Evolutionary conservation across 371 early-diverging fungal species (phyloP), one percentile per base, ranked within the genome.

Genomic region (Lichtheimia corymbifera): DNA sequence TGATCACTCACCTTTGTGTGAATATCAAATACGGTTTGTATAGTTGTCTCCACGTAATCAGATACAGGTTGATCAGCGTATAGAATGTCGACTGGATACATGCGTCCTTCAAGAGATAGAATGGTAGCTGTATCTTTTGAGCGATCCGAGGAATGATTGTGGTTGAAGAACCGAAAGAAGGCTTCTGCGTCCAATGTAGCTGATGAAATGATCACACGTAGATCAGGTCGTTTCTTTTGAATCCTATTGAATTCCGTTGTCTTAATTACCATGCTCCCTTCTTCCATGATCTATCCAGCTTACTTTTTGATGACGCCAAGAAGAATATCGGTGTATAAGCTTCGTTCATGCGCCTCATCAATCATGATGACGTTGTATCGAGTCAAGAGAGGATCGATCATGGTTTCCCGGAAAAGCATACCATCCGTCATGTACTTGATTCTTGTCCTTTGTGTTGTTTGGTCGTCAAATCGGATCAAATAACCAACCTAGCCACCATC

Each of bases 301-400:
- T 77, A 87, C 87, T 84, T 80, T 65, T 86, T 88, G 4, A 95
- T 66, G 56, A 95, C 84, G 5, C 93, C 91, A 20, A 97, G 79
- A 6, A 96, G 66, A 11, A 95, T 82, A 64, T 97, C 96, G 2
- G 93, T 94, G 59, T 92, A 91, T 15, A 93, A 72, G 44, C 90
- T 93, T 50, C 95, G 75, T 74, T 95, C 97, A 74, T 97, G 97
- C 3, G 94, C 93, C 72, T 97, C 97, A 71, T 97, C 97, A 53
- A 97, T 82, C 70, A 97, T 91, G 50, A 95, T 89, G 15, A 89
- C 90, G 50, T 88, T 88, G 73, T 95, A 95, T 52, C 88, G 76
- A 24, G 81, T 74, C 53, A 97, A 68, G 15, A 94, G 67, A 51
- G 92, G 82, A 71, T 93, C 95, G 27, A 79, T 68, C 64, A 86